A percentile compares a stretch with the other conserved stretches of the same genome.
phyloP scores from a whole-genome alignment of 306 rosid genomes.

The Acacia acuminata region DNA sequence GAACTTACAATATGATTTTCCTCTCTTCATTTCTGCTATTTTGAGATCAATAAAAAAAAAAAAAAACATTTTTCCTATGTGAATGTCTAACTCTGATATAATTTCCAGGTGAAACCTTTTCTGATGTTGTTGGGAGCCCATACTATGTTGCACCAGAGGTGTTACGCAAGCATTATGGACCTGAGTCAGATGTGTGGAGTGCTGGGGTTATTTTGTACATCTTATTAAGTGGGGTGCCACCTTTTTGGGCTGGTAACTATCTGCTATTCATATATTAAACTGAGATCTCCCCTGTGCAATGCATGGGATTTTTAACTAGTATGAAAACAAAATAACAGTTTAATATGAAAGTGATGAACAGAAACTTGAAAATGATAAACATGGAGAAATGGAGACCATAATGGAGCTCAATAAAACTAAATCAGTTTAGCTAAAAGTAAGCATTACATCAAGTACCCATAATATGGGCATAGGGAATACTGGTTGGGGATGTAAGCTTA shows the following conservation, averaged over 20 bases:
- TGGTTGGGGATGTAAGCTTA: conserved; percentile 6
- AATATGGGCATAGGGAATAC: background rate
- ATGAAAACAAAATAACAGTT: background rate
- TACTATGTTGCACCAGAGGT: conserved; percentile 74
- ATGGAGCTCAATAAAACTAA: background rate
- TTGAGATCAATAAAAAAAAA: background rate
- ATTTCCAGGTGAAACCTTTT: conserved; percentile 57
- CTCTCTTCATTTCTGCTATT: conserved; percentile 8
- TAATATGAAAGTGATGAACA: background rate
- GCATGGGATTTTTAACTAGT: background rate
- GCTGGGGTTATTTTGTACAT: conserved; percentile 69
- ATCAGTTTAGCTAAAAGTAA: background rate
- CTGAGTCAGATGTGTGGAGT: conserved; percentile 69
- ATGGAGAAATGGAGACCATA: background rate
- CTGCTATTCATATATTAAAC: conserved; percentile 24
- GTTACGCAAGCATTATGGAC: conserved; percentile 63
- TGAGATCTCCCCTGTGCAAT: background rate
- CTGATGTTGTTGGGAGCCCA: conserved; percentile 70
- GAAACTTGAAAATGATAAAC: background rate
- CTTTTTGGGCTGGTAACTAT: conserved; percentile 68
- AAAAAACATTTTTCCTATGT: background rate
- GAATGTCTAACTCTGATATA: conserved; percentile 29
- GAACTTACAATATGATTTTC: background rate
- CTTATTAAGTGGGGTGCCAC: conserved; percentile 68
- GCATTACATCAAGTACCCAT: background rate